Conservation (phyloP, 2,329 filamentous ascomycete genomes). For the Colletotrichum tropicale region DNA sequence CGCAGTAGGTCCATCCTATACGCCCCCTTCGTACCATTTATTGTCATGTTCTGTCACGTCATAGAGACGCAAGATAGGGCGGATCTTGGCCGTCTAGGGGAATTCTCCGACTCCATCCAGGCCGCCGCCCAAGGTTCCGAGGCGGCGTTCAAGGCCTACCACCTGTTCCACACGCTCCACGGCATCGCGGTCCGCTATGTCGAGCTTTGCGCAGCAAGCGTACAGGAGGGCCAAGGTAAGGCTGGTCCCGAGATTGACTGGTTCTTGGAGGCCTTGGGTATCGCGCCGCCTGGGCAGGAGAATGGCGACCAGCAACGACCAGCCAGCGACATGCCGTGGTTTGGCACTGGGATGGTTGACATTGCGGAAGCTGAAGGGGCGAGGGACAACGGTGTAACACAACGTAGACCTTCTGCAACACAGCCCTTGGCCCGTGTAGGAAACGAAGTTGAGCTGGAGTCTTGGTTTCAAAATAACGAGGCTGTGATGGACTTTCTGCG, state of each 20-base stretch:
- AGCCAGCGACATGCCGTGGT: background rate
- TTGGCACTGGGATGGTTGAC: background rate
- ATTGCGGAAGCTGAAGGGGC: rapidly evolving
- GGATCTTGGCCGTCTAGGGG: conserved; percentile 50
- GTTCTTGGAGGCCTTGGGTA: conserved; percentile 56
- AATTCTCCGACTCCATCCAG: conserved; percentile 57
- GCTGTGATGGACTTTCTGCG: conserved; percentile 40
- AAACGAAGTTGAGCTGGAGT: conserved; percentile 37
- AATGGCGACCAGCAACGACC: background rate
- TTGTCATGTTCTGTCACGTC: conserved; percentile 55
- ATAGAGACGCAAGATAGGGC: conserved; percentile 48
- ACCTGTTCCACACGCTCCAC: conserved; percentile 62
- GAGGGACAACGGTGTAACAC: background rate
- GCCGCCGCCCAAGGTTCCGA: conserved; percentile 48
- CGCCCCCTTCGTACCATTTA: conserved; percentile 58
- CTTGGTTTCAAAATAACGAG: conserved; percentile 42
- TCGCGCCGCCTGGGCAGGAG: conserved; percentile 27
- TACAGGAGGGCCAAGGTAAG: conserved; percentile 27
- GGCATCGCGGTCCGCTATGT: conserved; percentile 63
- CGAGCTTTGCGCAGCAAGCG: conserved; percentile 46
- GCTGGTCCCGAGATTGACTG: conserved; percentile 48
- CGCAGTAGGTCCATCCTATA: conserved; percentile 46
- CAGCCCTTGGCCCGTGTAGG: conserved; percentile 37
- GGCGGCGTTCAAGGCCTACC: conserved; percentile 58
- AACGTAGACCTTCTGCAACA: background rate